A percentile compares a stretch with the other conserved stretches of the same genome.
phyloP scores from a whole-genome alignment of 2,329 filamentous ascomycete genomes.

The Nemania bipapillata region DNA sequence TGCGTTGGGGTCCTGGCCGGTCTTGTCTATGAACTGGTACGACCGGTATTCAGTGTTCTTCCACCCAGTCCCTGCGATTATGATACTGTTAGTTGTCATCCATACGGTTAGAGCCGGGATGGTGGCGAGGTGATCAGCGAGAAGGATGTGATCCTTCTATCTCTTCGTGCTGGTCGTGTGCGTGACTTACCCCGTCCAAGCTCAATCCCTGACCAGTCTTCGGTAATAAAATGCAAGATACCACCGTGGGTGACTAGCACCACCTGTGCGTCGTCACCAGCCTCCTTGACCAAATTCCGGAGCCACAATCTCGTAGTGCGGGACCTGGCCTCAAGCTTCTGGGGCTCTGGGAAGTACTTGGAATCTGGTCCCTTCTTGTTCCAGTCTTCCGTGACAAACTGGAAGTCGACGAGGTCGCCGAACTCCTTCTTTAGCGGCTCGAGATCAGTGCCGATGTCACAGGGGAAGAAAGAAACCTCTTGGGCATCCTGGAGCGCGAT shows the following conservation, averaged over 20 bases:
- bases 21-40: constrained; percentile 69
- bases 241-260: constrained; percentile 84
- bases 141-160: background rate
- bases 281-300: constrained; percentile 57
- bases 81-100: constrained; percentile 10
- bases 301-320: constrained; percentile 70
- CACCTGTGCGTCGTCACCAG: constrained; percentile 68
- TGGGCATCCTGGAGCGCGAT: constrained; percentile 79
- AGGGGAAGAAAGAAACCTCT: constrained; percentile 78
- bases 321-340: constrained; percentile 70
- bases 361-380: constrained; percentile 69
- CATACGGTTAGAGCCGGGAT: background rate
- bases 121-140: background rate
- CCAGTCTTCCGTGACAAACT: constrained; percentile 73
- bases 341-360: constrained; percentile 60
- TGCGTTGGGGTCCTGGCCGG: constrained; percentile 61
- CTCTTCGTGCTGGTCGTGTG: background rate
- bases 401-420: constrained; percentile 69
- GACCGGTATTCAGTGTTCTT: constrained; percentile 77
- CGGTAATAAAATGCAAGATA: constrained; percentile 84
- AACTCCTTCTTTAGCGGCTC: constrained; percentile 70
- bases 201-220: constrained; percentile 76
- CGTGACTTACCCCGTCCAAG: constrained; percentile 54
- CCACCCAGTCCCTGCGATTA: constrained; percentile 73
- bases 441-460: constrained; percentile 75